phyloP scores from a whole-genome alignment of 2,329 filamentous ascomycete species.

The Diaporthe capsici region DNA sequence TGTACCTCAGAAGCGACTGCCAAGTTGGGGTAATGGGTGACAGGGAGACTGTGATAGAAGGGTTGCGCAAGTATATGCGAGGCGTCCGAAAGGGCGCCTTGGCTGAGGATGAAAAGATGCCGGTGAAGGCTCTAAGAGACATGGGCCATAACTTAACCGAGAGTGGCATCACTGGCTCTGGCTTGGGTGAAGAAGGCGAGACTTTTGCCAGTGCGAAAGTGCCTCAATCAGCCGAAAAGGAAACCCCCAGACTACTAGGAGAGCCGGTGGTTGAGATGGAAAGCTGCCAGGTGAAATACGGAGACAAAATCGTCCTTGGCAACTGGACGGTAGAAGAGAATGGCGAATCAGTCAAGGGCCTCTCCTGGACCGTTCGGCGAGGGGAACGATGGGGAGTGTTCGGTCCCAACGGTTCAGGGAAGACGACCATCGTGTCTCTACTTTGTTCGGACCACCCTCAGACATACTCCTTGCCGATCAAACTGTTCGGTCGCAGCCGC shows the following conservation, averaged over 20 bases:
- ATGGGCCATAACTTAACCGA: slow-evolving; percentile 63
- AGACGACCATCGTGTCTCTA: slow-evolving; percentile 93
- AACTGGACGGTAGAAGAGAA: slow-evolving; percentile 78
- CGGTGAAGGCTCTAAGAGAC: slow-evolving; percentile 63
- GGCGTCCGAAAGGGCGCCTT: slow-evolving; percentile 60
- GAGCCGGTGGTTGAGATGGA: slow-evolving; percentile 89
- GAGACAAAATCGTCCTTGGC: slow-evolving; percentile 82
- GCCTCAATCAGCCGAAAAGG: slow-evolving; percentile 6
- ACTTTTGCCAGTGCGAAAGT: slow-evolving; percentile 26
- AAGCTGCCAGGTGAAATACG: slow-evolving; percentile 86
- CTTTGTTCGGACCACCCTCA: slow-evolving; percentile 97
- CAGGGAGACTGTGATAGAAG: slow-evolving; percentile 72
- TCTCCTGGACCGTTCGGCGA: slow-evolving; percentile 86
- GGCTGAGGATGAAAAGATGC: slow-evolving; percentile 62
- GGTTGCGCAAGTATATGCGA: slow-evolving; percentile 63
- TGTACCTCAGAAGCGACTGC: slow-evolving; percentile 78
- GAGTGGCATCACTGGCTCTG: slow-evolving; percentile 54
- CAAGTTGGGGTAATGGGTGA: slow-evolving; percentile 76
- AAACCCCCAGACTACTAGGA: slow-evolving; percentile 56
- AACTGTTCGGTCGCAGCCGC: slow-evolving; percentile 85
- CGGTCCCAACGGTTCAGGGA: slow-evolving; percentile 94
- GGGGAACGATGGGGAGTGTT: slow-evolving; percentile 94
- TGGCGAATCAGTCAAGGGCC: slow-evolving; percentile 68
- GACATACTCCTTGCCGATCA: slow-evolving; percentile 89
- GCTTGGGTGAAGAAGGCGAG: slow-evolving; percentile 52